These are phyloP conservation scores for Capsella rubella DNA, from an alignment of 441 rosid genomes.

Conservation along the genomic window DNA sequence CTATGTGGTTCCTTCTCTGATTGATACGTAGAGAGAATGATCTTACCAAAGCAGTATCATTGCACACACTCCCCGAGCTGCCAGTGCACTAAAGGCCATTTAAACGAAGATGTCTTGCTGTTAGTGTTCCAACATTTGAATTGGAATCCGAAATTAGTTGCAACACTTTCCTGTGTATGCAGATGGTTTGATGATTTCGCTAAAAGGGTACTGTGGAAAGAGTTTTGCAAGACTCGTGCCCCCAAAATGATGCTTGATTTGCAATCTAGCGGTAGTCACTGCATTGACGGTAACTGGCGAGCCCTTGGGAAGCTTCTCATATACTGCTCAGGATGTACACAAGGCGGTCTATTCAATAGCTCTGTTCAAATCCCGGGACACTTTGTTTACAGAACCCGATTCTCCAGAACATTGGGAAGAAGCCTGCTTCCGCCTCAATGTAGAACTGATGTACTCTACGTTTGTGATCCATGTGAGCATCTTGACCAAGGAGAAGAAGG, in stretches of 20 bases:
- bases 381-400: slow-evolving; percentile 87
- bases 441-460: slow-evolving; percentile 87
- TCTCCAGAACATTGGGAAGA: slow-evolving; percentile 94
- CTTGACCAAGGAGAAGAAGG: slow-evolving; percentile 99
- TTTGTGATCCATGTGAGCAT: slow-evolving; percentile 98
- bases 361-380: slow-evolving; percentile 84
- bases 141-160: slow-evolving; percentile 95
- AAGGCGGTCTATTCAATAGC: slow-evolving; percentile 74
- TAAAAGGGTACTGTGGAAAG: slow-evolving; percentile 94
- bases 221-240: slow-evolving; percentile 91
- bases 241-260: slow-evolving; percentile 95
- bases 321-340: slow-evolving; percentile 85
- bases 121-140: slow-evolving; percentile 87
- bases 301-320: slow-evolving; percentile 95
- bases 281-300: slow-evolving; percentile 96
- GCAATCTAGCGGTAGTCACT: slow-evolving; percentile 92
- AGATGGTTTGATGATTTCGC: slow-evolving; percentile 99
- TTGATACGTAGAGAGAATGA: slow-evolving; percentile 51
- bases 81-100: slow-evolving; percentile 88
- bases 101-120: slow-evolving; percentile 78
- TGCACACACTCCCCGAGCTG: slow-evolving; percentile 96
- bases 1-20: slow-evolving; percentile 21
- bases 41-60: slow-evolving; percentile 88
- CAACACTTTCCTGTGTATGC: slow-evolving; percentile 84
- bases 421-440: slow-evolving; percentile 96